These are phyloP conservation scores for Phytopythium kandeliae DNA, from an alignment of 352 stramenopile species.

Conservation along the genomic window DNA sequence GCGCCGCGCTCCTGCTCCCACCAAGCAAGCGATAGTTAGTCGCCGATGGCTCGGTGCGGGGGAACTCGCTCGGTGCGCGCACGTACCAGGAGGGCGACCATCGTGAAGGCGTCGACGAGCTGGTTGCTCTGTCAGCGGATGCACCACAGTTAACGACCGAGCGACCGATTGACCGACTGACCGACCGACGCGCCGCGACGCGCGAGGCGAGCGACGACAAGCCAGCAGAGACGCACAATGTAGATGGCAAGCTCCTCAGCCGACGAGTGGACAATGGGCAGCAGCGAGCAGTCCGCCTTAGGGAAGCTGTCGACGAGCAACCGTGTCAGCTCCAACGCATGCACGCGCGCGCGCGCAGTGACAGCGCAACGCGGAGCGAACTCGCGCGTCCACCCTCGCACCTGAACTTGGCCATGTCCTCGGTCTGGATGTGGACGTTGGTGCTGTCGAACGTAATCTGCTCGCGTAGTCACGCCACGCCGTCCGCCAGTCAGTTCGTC, in stretches of 20 bases:
- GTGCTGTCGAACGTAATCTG: slow-evolving; percentile 81
- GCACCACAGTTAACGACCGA: neutral
- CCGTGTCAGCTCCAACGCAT: too few species aligned
- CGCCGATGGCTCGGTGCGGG: too few species aligned
- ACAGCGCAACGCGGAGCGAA: too few species aligned
- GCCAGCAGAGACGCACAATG: slow-evolving; percentile 75
- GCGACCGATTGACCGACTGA: too few species aligned
- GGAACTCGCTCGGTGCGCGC: neutral
- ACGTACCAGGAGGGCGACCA: slow-evolving; percentile 60
- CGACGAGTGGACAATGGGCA: slow-evolving; percentile 97
- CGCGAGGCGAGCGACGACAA: neutral
- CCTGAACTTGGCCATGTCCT: slow-evolving; percentile 94
- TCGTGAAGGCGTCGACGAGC: slow-evolving; percentile 80
- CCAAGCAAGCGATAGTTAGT: too few species aligned
- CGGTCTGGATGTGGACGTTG: slow-evolving; percentile 90
- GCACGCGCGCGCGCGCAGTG: too few species aligned
- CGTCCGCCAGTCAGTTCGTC: neutral
- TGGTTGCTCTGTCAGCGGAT: slow-evolving; percentile 63
- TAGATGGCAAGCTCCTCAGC: slow-evolving; percentile 96
- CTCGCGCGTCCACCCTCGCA: too few species aligned
- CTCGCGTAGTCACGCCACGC: too few species aligned
- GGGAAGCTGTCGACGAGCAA: slow-evolving; percentile 75
- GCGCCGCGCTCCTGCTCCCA: slow-evolving; percentile 54
- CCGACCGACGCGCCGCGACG: too few species aligned
- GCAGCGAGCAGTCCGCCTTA: slow-evolving; percentile 90